Percentiles rank a stretch among this genome's conserved stretches.
Evolutionary conservation across 345 rosid species (phyloP).

Genomic region (Gossypium sturtianum): DNA sequence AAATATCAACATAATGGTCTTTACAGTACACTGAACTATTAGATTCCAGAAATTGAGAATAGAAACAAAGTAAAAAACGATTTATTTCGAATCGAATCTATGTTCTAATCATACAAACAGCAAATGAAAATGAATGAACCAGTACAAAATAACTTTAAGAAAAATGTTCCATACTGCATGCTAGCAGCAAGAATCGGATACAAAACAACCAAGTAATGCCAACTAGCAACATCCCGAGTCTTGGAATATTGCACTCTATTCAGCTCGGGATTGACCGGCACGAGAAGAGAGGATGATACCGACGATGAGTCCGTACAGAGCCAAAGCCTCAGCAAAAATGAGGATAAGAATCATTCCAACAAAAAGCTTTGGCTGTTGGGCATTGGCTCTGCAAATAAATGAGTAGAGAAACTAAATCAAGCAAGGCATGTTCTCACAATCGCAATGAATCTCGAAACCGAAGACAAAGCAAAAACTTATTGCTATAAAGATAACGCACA

Average conservation of each 20-base stretch:
- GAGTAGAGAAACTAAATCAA: conserved; percentile 3
- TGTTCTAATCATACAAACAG: neutral
- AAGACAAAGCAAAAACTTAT: neutral
- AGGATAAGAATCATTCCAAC: conserved; percentile 38
- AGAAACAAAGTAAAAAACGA: neutral
- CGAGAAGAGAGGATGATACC: conserved; percentile 49
- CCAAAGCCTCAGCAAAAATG: neutral
- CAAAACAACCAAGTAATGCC: neutral
- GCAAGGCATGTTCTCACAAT: neutral
- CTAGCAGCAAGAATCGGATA: neutral
- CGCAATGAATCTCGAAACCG: neutral
- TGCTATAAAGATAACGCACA: neutral
- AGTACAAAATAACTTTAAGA: neutral
- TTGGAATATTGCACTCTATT: neutral
- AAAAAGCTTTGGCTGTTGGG: conserved; percentile 54
- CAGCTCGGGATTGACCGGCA: conserved; percentile 17
- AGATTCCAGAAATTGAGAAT: neutral
- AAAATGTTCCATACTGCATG: neutral
- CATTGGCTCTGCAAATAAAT: conserved; percentile 33
- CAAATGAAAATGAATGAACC: neutral
- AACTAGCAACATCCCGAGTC: neutral
- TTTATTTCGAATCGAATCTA: neutral
- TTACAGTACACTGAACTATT: neutral
- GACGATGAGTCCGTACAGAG: conserved; percentile 46
- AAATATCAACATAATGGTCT: neutral